These are phyloP conservation scores for Trichoderma harzianum DNA, from an alignment of 2,329 filamentous ascomycete genomes.

Conservation along the genomic window DNA sequence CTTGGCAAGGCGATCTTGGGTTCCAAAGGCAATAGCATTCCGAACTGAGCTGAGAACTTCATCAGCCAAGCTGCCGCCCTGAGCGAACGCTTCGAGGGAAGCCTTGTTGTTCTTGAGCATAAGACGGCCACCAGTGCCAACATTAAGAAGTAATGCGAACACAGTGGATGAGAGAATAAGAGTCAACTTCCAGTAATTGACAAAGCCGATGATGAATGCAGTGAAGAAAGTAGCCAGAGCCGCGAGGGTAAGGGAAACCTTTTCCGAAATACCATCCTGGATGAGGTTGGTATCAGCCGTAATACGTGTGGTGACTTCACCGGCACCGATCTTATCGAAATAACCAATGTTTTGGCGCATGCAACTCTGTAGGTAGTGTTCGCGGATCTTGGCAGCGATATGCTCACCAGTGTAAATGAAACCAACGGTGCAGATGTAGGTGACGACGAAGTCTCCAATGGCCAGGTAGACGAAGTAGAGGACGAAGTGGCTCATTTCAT, in stretches of 20 bases:
- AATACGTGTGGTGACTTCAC: slow-evolving; percentile 91
- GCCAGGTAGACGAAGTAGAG: slow-evolving; percentile 85
- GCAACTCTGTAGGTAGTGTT: slow-evolving; percentile 80
- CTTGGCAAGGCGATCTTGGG: slow-evolving; percentile 81
- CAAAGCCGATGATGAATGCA: slow-evolving; percentile 85
- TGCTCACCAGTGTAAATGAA: slow-evolving; percentile 88
- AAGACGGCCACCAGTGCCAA: slow-evolving; percentile 69
- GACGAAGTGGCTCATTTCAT: slow-evolving; percentile 60
- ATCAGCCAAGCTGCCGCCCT: slow-evolving; percentile 84
- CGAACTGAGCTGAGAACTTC: slow-evolving; percentile 93
- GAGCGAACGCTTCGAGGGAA: slow-evolving; percentile 74
- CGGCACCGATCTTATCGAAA: slow-evolving; percentile 88
- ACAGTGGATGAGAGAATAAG: slow-evolving; percentile 82
- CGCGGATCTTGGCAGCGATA: slow-evolving; percentile 73
- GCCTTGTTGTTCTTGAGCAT: slow-evolving; percentile 80
- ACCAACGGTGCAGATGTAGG: slow-evolving; percentile 78
- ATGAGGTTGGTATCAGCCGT: slow-evolving; percentile 92
- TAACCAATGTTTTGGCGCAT: slow-evolving; percentile 87
- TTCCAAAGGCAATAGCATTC: slow-evolving; percentile 89
- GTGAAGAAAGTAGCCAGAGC: slow-evolving; percentile 80
- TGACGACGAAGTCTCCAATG: slow-evolving; percentile 73
- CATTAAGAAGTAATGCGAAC: slow-evolving; percentile 71
- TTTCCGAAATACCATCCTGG: slow-evolving; percentile 91
- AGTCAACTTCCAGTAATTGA: slow-evolving; percentile 91
- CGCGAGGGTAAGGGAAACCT: slow-evolving; percentile 73